A percentile compares a stretch with the other conserved stretches of the same genome.
Conservation (phyloP, 1,284 basidiomycete genomes). For the Ganoderma sinense region DNA sequence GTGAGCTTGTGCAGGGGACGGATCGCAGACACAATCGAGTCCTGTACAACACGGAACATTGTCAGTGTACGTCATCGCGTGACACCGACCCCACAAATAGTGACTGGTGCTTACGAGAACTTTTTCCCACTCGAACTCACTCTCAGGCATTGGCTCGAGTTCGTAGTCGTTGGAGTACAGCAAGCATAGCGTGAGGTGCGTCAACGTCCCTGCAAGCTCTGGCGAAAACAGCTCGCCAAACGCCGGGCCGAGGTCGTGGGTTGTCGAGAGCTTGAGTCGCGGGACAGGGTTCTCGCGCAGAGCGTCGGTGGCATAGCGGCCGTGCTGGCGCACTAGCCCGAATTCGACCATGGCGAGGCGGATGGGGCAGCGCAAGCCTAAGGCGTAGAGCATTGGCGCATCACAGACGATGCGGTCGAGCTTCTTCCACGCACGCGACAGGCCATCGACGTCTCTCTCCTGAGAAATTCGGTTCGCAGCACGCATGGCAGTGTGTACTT, state of each 20-base stretch:
- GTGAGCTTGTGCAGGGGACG: background rate
- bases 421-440: background rate
- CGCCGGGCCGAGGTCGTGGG: background rate
- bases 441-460: background rate
- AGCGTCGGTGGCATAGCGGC: background rate
- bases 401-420: background rate
- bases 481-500: background rate
- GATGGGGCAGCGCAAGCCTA: background rate
- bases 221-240: background rate
- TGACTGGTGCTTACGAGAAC: background rate
- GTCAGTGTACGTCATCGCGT: too few species aligned
- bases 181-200: background rate
- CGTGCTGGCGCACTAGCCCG: background rate
- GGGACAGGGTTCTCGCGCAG: background rate
- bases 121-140: background rate
- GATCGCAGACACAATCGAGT: background rate
- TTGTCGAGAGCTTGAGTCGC: background rate
- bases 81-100: background rate
- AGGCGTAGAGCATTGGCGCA: background rate
- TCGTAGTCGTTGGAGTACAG: background rate
- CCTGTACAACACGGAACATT: background rate
- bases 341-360: background rate
- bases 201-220: background rate
- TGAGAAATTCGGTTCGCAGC: background rate
- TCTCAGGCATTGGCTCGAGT: fast-evolving